Evolutionary conservation across 2,329 filamentous ascomycete genomes (phyloP).

Genomic region (Aspergillus fijiensis): DNA sequence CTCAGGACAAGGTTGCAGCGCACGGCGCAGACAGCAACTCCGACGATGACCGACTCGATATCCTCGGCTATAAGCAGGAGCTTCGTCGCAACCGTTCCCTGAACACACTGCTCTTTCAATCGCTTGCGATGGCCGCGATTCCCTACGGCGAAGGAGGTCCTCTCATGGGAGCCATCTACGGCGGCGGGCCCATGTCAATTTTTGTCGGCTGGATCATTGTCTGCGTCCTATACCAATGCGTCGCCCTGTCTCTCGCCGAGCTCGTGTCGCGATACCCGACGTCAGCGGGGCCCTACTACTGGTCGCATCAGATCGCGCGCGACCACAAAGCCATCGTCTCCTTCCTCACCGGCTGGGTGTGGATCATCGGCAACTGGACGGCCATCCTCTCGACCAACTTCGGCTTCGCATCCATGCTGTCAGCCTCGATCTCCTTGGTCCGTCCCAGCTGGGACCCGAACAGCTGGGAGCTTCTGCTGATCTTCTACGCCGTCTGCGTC

Average conservation of each 20-base stretch:
- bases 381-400: constrained; percentile 57
- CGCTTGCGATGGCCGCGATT: constrained; percentile 60
- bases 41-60: constrained; percentile 34
- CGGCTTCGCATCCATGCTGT: constrained; percentile 56
- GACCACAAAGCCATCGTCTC: constrained; percentile 48
- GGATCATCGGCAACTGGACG: constrained; percentile 55
- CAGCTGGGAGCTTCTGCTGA: constrained; percentile 67
- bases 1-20: neutral
- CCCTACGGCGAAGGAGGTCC: constrained; percentile 52
- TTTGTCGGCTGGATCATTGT: constrained; percentile 59
- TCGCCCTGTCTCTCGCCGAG: constrained; percentile 53
- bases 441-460: constrained; percentile 54
- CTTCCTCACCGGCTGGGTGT: constrained; percentile 56
- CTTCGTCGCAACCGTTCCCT: constrained; percentile 60
- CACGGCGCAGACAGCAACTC: constrained; percentile 20
- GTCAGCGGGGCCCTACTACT: constrained; percentile 55
- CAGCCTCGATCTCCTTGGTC: constrained; percentile 54
- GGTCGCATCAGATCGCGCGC: constrained; percentile 51
- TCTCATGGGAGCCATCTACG: constrained; percentile 42
- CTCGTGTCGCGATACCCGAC: constrained; percentile 55
- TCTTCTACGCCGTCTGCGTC: constrained; percentile 69
- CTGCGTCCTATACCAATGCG: constrained; percentile 53
- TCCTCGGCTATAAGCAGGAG: constrained; percentile 60
- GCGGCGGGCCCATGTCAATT: constrained; percentile 52
- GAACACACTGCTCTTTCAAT: constrained; percentile 61